Conservation (phyloP, 129 eudicot genomes). For the Smallanthus sonchifolius region DNA sequence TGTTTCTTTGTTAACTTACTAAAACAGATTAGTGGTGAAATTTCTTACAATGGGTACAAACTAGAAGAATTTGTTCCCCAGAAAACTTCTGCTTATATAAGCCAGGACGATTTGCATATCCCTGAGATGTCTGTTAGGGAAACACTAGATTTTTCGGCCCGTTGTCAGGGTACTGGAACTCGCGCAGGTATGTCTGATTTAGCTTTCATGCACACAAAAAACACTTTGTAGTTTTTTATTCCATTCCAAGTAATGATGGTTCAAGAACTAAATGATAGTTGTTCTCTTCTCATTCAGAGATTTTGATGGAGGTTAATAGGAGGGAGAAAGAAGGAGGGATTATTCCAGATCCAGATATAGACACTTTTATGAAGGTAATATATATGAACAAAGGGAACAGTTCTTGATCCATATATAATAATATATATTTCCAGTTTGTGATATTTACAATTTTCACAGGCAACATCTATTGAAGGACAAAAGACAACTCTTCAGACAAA, state of each 20-base stretch:
- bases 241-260: background rate
- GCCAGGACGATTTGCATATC: slow-evolving; percentile 63
- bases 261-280: background rate
- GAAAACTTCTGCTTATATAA: slow-evolving; percentile 61
- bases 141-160: slow-evolving; percentile 63
- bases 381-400: no score
- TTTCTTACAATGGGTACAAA: slow-evolving; percentile 63
- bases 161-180: slow-evolving; percentile 69
- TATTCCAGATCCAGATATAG: slow-evolving; percentile 52
- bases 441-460: slow-evolving; percentile 21
- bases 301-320: slow-evolving; percentile 40
- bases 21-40: slow-evolving; percentile 32
- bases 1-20: background rate
- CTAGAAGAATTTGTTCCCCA: slow-evolving; percentile 56
- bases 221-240: background rate
- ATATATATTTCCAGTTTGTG: no score
- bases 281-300: slow-evolving; percentile 14
- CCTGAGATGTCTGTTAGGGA: slow-evolving; percentile 81
- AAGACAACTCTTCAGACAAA: slow-evolving; percentile 53
- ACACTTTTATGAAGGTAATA: slow-evolving; percentile 54
- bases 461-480: slow-evolving; percentile 50
- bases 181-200: slow-evolving; percentile 50
- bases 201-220: slow-evolving; percentile 6
- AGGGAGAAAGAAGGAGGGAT: slow-evolving; percentile 53
- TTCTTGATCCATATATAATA: no score